A percentile compares a stretch with the other conserved stretches of the same genome.
phyloP scores from a whole-genome alignment of 2,329 filamentous ascomycete species.

The Septoria linicola region DNA sequence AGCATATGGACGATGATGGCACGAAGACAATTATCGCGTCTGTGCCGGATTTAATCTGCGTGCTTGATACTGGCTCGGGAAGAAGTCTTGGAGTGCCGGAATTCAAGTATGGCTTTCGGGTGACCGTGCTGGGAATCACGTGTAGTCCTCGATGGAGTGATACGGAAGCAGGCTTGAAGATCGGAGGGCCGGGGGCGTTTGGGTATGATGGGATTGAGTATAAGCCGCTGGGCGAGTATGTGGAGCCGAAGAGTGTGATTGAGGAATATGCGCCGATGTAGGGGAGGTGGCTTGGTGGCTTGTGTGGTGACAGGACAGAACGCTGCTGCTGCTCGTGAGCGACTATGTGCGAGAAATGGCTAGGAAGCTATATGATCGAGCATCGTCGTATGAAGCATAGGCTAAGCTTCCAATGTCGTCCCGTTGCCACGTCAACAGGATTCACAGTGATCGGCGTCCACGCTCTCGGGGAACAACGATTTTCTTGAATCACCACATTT shows the following conservation, averaged over 20 bases:
- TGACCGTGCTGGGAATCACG: conserved; percentile 55
- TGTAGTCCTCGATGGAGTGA: conserved; percentile 56
- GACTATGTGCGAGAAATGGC: too few species aligned
- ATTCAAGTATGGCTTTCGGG: conserved; percentile 54
- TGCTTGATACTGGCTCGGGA: conserved; percentile 51
- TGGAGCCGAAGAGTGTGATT: conserved; percentile 56
- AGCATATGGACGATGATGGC: conserved; percentile 38
- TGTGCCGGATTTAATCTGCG: conserved; percentile 52
- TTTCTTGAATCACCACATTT: too few species aligned
- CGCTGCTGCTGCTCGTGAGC: too few species aligned
- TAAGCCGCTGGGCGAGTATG: conserved; percentile 52
- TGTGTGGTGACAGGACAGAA: too few species aligned
- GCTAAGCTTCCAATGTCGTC: too few species aligned
- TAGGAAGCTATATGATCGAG: too few species aligned
- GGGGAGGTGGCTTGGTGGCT: too few species aligned
- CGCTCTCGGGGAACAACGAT: too few species aligned
- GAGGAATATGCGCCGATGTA: conserved; percentile 47
- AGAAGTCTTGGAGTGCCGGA: conserved; percentile 55
- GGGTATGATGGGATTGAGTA: conserved; percentile 50
- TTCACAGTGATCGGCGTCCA: too few species aligned
- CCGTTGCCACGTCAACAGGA: too few species aligned
- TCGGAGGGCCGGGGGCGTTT: conserved; percentile 53
- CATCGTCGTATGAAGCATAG: too few species aligned
- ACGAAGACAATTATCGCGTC: conserved; percentile 47
- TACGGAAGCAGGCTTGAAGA: conserved; percentile 49